Evolutionary conservation across 2,329 filamentous ascomycete species (phyloP).

Genomic region (Nothopassalora personata): DNA sequence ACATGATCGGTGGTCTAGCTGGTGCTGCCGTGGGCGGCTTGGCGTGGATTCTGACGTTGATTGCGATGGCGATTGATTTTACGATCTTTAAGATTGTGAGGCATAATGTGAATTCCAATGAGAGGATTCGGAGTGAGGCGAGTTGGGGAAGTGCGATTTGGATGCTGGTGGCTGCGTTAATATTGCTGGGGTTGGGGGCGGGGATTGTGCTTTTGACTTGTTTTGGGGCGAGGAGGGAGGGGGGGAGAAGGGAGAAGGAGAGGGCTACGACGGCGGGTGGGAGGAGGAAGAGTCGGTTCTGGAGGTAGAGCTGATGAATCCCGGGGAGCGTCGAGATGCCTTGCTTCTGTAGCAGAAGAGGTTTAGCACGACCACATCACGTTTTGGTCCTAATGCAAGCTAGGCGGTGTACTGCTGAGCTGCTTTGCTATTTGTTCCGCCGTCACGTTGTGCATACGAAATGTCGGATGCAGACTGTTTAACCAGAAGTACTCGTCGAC

Average conservation of each 20-base stretch:
- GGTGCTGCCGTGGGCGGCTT: conserved; percentile 48
- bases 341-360: no score
- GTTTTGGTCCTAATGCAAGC: not conserved
- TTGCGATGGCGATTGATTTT: conserved; percentile 54
- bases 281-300: not conserved
- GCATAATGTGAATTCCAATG: conserved; percentile 48
- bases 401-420: conserved; percentile 1
- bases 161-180: conserved; percentile 53
- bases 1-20: conserved; percentile 48
- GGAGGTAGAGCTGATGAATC: not conserved
- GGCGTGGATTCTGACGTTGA: conserved; percentile 46
- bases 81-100: conserved; percentile 51
- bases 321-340: not conserved
- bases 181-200: conserved; percentile 52
- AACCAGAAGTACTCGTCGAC: conserved; percentile 59
- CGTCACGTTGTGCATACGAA: conserved; percentile 56
- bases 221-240: conserved; percentile 21
- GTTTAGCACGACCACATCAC: not conserved
- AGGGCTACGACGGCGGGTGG: not conserved
- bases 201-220: conserved; percentile 54
- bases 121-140: conserved; percentile 37
- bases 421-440: conserved; percentile 44
- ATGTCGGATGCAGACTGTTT: conserved; percentile 60
- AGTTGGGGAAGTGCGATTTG: conserved; percentile 53
- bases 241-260: conserved; percentile 11